Percentiles rank a stretch among this genome's conserved stretches.
Conservation (phyloP, 148 eudicot species). For the Vaccinium vitisidaea region DNA sequence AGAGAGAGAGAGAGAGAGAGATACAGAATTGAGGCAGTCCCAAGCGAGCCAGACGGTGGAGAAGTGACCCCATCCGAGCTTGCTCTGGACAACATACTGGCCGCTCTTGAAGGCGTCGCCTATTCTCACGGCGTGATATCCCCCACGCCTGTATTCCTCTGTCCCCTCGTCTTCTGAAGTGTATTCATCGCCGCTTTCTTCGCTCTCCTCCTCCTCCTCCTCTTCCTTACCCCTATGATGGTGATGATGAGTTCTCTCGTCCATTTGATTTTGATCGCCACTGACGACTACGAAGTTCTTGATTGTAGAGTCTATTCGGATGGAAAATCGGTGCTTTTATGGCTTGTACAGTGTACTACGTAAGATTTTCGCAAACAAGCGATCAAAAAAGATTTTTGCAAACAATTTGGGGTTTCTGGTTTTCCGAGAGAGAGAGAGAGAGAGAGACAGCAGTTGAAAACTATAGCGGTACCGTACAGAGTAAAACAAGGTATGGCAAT, state of each 20-base stretch:
- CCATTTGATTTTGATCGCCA: constrained; percentile 10
- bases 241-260: constrained; percentile 16
- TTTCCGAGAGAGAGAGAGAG: neutral
- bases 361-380: neutral
- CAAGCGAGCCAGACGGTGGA: constrained; percentile 45
- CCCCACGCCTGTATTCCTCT: constrained; percentile 23
- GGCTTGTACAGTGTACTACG: no score
- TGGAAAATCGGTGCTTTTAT: neutral
- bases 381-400: neutral
- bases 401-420: neutral
- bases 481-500: no score
- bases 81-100: constrained; percentile 31
- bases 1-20: constrained; percentile 9
- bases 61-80: constrained; percentile 42
- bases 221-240: constrained; percentile 16
- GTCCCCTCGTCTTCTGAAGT: constrained; percentile 41
- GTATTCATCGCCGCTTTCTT: constrained; percentile 23
- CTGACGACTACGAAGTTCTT: neutral
- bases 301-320: neutral
- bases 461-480: no score
- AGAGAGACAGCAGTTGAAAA: no score
- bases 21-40: constrained; percentile 28
- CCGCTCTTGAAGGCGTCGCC: constrained; percentile 24
- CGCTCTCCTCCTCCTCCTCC: constrained; percentile 23
- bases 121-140: constrained; percentile 19